phyloP scores from a whole-genome alignment of 352 stramenopile species.

The Phytophthora palmivora region DNA sequence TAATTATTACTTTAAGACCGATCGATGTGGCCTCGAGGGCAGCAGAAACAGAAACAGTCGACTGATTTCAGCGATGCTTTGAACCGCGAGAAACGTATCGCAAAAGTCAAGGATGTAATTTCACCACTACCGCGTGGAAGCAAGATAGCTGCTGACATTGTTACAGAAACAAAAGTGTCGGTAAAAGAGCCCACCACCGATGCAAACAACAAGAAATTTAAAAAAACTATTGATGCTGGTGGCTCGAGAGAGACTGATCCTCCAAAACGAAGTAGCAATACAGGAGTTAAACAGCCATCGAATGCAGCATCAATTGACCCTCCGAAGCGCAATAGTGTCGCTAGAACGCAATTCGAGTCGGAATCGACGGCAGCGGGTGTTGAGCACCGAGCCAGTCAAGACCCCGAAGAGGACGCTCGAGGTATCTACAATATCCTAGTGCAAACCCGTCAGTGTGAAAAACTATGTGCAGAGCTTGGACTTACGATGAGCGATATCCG shows the following conservation, averaged over 20 bases:
- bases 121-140: slow-evolving; percentile 12
- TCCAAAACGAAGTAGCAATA: slow-evolving; percentile 17
- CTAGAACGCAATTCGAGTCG: slow-evolving; percentile 3
- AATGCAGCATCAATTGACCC: neutral
- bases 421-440: slow-evolving; percentile 63
- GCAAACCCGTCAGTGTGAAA: slow-evolving; percentile 61
- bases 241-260: neutral
- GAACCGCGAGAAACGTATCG: slow-evolving; percentile 29
- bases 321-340: slow-evolving; percentile 13
- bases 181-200: neutral
- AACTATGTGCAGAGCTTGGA: slow-evolving; percentile 53
- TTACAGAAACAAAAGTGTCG: neutral
- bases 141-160: slow-evolving; percentile 16
- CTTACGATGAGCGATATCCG: slow-evolving; percentile 65
- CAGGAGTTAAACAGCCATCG: neutral
- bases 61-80: slow-evolving; percentile 38
- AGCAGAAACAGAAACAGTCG: slow-evolving; percentile 29
- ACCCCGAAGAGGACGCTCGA: slow-evolving; percentile 35
- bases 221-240: neutral
- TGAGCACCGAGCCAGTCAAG: neutral
- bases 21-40: slow-evolving; percentile 5
- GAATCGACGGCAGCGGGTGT: neutral
- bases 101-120: slow-evolving; percentile 2
- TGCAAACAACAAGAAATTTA: slow-evolving; percentile 6
- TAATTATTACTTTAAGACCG: neutral